Evolutionary conservation across 1,284 basidiomycete species (phyloP).

Genomic region (Grifola frondosa): DNA sequence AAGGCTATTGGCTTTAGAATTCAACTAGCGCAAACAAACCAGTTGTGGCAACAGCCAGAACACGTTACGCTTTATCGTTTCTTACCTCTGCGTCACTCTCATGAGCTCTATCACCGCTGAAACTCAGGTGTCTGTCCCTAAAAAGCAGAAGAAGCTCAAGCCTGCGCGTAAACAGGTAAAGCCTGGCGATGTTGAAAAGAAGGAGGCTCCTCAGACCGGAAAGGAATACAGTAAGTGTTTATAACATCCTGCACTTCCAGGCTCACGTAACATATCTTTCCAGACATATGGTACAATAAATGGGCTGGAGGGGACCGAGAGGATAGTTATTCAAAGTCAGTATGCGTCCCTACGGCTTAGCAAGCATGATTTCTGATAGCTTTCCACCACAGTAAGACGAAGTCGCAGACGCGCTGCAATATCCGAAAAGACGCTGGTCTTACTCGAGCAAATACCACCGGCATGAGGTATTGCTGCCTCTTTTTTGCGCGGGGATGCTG

Average conservation of each 20-base stretch:
- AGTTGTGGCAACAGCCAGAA: too few species aligned
- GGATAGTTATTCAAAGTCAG: conserved; percentile 89
- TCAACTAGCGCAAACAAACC: conserved; percentile 17
- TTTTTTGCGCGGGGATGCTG: conserved; percentile 97
- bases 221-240: conserved; percentile 85
- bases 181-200: conserved; percentile 85
- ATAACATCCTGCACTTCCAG: conserved; percentile 8
- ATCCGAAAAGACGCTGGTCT: conserved; percentile 89
- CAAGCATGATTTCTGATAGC: background rate
- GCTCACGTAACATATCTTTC: conserved; percentile 15
- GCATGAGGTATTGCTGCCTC: conserved; percentile 90
- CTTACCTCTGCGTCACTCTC: background rate
- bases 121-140: conserved; percentile 32
- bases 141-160: conserved; percentile 58
- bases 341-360: too few species aligned
- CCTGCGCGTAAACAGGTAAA: conserved; percentile 91
- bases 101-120: conserved; percentile 29
- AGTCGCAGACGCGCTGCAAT: conserved; percentile 88
- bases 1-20: conserved; percentile 12
- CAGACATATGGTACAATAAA: conserved; percentile 99
- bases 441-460: conserved; percentile 89
- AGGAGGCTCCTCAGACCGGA: conserved; percentile 85
- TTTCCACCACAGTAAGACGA: conserved; percentile 73
- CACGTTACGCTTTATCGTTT: too few species aligned
- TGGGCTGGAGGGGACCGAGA: conserved; percentile 96